Percentiles rank a stretch among this genome's conserved stretches.
Conservation (phyloP, 345 rosid species). For the Psidium friedrichsthalianum region DNA sequence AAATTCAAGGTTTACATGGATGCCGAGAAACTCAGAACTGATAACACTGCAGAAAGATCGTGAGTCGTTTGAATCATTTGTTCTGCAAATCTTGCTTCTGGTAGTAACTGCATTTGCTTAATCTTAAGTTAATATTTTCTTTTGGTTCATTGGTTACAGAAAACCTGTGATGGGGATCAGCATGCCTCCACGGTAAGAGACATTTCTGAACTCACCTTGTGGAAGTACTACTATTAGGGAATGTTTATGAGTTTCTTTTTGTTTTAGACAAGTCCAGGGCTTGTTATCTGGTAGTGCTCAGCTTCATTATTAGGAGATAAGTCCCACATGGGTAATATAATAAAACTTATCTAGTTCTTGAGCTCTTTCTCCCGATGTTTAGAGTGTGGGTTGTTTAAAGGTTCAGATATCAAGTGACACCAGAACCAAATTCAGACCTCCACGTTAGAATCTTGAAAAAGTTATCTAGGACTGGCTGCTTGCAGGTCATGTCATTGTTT, state of each 20-base stretch:
- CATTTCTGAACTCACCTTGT: background rate
- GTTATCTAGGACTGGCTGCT: background rate
- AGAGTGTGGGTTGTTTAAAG: background rate
- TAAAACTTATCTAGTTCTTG: background rate
- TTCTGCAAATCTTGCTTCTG: background rate
- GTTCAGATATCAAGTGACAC: background rate
- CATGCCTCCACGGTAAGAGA: background rate
- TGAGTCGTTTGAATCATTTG: slow-evolving; percentile 17
- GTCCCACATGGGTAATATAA: background rate
- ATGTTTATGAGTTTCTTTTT: background rate
- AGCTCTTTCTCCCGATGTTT: background rate
- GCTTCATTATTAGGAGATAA: background rate
- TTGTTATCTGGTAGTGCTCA: background rate
- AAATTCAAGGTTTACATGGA: slow-evolving; percentile 40
- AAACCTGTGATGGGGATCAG: background rate
- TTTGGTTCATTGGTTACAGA: background rate
- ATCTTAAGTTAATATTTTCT: background rate
- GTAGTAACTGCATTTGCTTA: background rate
- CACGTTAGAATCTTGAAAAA: background rate
- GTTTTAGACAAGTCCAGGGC: background rate
- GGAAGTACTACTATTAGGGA: background rate
- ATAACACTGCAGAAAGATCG: slow-evolving; percentile 9
- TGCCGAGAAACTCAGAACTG: slow-evolving; percentile 21
- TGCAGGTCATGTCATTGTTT: background rate
- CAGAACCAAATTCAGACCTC: background rate